phyloP scores from a whole-genome alignment of 305 asterid species.

The Solanum hybrid region DNA sequence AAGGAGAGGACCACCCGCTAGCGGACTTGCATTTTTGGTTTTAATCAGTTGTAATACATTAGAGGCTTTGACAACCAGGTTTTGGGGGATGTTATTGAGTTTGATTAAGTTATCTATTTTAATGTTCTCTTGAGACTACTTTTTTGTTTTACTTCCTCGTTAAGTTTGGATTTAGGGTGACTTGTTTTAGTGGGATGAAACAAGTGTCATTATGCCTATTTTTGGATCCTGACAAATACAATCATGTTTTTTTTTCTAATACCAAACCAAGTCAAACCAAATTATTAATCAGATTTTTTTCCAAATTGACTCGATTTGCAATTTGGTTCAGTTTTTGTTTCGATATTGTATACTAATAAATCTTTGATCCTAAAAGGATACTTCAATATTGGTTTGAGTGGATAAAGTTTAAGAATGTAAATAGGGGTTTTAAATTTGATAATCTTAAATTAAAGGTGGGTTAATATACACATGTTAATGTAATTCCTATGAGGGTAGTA shows the following conservation, averaged over 20 bases:
- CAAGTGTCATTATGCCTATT: not conserved
- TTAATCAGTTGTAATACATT: not conserved
- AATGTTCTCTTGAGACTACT: not conserved
- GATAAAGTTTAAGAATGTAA: not conserved
- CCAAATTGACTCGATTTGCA: not conserved
- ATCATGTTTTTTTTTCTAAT: too few relatives aligned
- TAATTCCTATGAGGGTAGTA: not conserved
- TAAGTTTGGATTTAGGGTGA: not conserved
- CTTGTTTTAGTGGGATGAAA: not conserved
- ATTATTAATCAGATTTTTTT: too few relatives aligned
- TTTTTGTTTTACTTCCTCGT: not conserved
- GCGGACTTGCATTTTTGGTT: not conserved
- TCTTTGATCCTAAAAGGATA: not conserved
- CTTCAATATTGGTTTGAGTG: not conserved
- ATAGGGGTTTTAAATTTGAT: not conserved
- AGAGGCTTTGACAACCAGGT: not conserved
- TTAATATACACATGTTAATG: not conserved
- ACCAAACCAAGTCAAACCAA: not conserved
- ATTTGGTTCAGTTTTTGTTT: not conserved
- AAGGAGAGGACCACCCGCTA: not conserved
- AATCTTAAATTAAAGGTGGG: not conserved
- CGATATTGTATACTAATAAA: not conserved
- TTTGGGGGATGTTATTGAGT: not conserved
- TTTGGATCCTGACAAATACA: not conserved
- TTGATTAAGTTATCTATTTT: not conserved